These are phyloP conservation scores for Spathaspora jeffriesii DNA, from an alignment of 1,139 yeast genomes.

Conservation along the genomic window DNA sequence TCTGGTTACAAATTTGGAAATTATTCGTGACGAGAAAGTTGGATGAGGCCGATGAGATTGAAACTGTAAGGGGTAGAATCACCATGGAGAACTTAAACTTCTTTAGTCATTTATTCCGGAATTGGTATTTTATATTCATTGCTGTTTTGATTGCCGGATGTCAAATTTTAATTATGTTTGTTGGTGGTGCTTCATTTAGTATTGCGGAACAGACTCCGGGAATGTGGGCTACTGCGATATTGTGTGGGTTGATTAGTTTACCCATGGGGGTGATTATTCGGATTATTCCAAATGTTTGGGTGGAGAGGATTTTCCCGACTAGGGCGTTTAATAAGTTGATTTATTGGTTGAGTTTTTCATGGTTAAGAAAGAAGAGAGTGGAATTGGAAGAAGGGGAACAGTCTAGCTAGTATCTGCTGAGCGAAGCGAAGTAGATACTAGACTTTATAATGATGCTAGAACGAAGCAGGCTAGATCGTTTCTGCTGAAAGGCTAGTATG, in stretches of 20 bases:
- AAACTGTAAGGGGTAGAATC: constrained; percentile 56
- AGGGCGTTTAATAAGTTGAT: constrained; percentile 47
- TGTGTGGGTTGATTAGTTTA: constrained; percentile 80
- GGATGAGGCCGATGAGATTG: constrained; percentile 81
- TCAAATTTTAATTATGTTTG: constrained; percentile 90
- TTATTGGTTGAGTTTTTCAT: constrained; percentile 49
- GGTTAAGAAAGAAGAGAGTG: constrained; percentile 31
- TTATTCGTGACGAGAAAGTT: constrained; percentile 88
- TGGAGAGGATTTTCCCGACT: constrained; percentile 67
- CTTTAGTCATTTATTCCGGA: constrained; percentile 77
- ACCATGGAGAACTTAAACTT: constrained; percentile 70
- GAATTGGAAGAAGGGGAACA: constrained; percentile 8
- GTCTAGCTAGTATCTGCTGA: neutral
- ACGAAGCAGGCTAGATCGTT: too few relatives aligned
- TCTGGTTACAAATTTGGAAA: constrained; percentile 97
- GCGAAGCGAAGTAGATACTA: neutral
- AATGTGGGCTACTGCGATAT: constrained; percentile 88
- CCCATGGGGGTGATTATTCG: constrained; percentile 81
- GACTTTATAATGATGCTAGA: too few relatives aligned
- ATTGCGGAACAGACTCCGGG: constrained; percentile 75
- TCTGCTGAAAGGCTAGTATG: too few relatives aligned
- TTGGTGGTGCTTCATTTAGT: constrained; percentile 96
- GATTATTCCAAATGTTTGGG: constrained; percentile 82
- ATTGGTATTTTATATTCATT: constrained; percentile 77
- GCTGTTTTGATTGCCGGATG: constrained; percentile 74